Base-by-base conservation (phyloP, 768 basidiomycete genomes). In the Mycena alexandri region DNA sequence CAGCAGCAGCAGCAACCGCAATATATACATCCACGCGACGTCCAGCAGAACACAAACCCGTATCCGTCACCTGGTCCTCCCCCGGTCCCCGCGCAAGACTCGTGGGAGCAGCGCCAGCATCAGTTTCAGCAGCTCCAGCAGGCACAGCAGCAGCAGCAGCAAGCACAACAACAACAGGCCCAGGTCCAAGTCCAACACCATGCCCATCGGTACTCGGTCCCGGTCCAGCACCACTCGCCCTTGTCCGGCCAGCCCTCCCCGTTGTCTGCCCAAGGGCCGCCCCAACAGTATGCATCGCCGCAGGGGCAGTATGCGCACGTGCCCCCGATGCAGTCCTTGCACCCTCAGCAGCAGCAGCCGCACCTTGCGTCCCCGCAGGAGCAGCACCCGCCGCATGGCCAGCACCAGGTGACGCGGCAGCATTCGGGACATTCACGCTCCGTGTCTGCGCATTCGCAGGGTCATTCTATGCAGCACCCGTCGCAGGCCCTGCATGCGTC, bases 61-160 rank as follows among this genome's bases (percentile, higher is more conserved):
- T 85, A 85, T 64, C 84, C 84, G n/a, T 79, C 83, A 48, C 80
- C 82, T 58, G 79, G 77, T 5, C 79, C 83, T 1, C 78, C 81
- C 16, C 75, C 80, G 22, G 78, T 82, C 7, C 79, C 83, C 33
- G 79, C 81, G 38, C 78, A 84, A 69, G 77, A 77, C 9, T 75
- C 79, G 29, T 84, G 83, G 83, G 76, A 79, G 17, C 80, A 79
- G 19, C 78, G 72, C 16, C 78, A 79, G 44, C 76, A 77, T 13
- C 73, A 70, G 43, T 62, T 61, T 21, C 74, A 79, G 38, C 79
- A 74, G 6, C 74, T 47, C 14, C 48, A 51, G 2, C 54, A 55
- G 22, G 22, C 13, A 14, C 54, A 55, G n/a, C 60, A 61, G 41
- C 50, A 50, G n/a, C 56, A 58, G 10, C 57, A 46, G 9, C 57